These are phyloP conservation scores for Ophiosphaerella herpotricha DNA, from an alignment of 2,329 filamentous ascomycete genomes.

Conservation along the genomic window DNA sequence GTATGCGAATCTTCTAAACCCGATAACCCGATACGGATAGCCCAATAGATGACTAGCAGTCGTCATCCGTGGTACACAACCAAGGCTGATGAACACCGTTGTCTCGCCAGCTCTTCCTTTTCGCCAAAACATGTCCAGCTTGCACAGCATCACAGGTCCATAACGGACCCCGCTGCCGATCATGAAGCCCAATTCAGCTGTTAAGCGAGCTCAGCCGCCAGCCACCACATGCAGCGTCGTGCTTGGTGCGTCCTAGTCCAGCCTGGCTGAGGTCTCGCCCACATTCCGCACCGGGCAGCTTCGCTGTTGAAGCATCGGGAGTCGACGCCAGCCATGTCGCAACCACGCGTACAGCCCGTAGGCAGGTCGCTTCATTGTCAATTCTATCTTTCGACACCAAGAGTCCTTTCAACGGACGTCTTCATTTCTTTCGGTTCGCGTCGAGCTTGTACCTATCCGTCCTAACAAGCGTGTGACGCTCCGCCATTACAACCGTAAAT, in stretches of 20 bases:
- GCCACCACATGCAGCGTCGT: slow-evolving; percentile 1
- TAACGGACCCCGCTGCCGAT: not conserved
- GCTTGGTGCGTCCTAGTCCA: slow-evolving; percentile 2
- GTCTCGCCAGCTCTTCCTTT: too few species aligned
- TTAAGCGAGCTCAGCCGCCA: not conserved
- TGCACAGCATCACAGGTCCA: not conserved
- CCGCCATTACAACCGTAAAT: not conserved
- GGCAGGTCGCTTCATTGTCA: not conserved
- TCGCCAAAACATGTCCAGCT: too few species aligned
- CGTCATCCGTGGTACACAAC: too few species aligned
- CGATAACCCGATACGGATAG: too few species aligned
- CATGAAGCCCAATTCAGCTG: slow-evolving; percentile 1
- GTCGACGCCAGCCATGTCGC: not conserved
- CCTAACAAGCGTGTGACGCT: not conserved
- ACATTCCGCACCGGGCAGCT: not conserved
- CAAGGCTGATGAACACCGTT: too few species aligned
- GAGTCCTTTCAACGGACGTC: not conserved
- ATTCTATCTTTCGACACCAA: not conserved
- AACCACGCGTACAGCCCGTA: not conserved
- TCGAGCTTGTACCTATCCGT: too few species aligned
- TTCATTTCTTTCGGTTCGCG: not conserved
- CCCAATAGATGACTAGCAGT: too few species aligned
- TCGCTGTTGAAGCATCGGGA: not conserved
- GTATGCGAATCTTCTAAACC: too few species aligned
- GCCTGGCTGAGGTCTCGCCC: slow-evolving; percentile 6